Base-by-base conservation (phyloP, 768 basidiomycete species). In the Boletus vermiculosoides region DNA sequence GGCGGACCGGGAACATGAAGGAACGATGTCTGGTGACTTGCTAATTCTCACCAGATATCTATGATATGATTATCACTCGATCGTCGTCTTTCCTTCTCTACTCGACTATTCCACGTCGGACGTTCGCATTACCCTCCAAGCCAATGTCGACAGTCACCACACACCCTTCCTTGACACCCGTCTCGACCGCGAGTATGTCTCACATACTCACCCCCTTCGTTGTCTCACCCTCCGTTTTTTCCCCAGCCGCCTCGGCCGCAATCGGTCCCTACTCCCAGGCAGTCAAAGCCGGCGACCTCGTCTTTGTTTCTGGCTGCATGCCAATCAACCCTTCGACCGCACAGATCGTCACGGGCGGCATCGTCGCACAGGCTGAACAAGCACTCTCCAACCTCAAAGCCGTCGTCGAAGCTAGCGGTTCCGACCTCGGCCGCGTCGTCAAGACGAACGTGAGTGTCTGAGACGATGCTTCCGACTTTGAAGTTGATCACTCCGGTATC, bases 281-380 rank as follows among this genome's bases (percentile, higher is more conserved):
- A 5, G 83, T 95, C 75, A 90, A 88, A 67, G 80, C 82, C 50
- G 90, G 90, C 50, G 84, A 90, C 63, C 81, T 94, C 56, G 83
- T 98, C 62, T 99, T 96, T 76, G 80, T 86, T 45, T 95, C 93
- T 2, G 96, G 96, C 46, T 90, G 87, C 69, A 88, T 98, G 66
- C 88, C 92, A 2, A 77, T 97, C 54, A 83, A 90, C 67, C 90
- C 94, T 12, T 66, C 74, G 31, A 87, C 88, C 63, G 86, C 77
- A 48, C 91, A 59, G 20, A 44, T 67, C 61, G 54, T 45, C 46
- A 55, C 56, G 3, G 66, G 67, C 16, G 66, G 67, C 12, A 66
- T 67, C 57, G 37, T 58, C 25, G 55, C 56, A 33, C 66, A 98
- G 71, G 84, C 94, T 10, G 76, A 80, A 54, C 94, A 95, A 71